Base-by-base conservation (phyloP, 2,329 filamentous ascomycete species). In the Botrytis fabae region DNA sequence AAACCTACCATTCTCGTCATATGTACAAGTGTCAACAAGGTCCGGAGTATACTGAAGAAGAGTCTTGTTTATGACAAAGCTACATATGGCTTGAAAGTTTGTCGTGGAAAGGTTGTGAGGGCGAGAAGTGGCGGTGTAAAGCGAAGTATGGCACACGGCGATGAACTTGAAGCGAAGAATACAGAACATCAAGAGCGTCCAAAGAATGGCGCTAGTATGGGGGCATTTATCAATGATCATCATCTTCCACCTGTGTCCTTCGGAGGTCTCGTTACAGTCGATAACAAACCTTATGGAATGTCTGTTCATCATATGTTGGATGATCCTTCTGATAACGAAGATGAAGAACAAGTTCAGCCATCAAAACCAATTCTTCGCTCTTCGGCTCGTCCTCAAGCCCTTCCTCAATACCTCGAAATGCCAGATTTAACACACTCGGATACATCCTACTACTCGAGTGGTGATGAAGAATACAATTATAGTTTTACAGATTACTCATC, bases 271-370 rank as follows among this genome's bases (percentile, higher is more conserved):
- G 90, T 98, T 59, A 84, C 96, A 46, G 90, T 98, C 2, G 94
- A 98, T 79, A 90, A 92, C 72, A 90, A 92, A 81, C 89, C 93
- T 0, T 96, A 94, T 79, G 95, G 95, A 20, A 96, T 98, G 93
- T 98, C 94, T 35, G 95, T 98, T 0, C 95, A 98, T 79, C 95
- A 98, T 81, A 95, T 98, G 90, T 88, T 98, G 3, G 95, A 98
- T 84, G 88, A 90, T 73, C 89, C 88, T 1, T 87, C 88, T 5
- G 82, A 82, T 35, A 78, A 78, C 10, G 75, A 86, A 80, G 82
- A 86, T 80, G 82, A 84, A 78, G 51, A 81, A 78, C 72, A 81
- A 77, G 40, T 69, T 25, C 73, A 42, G 54, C 62, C 78, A 65
- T 76, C 80, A 38, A 80, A 81, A 35, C 75, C 77, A 4, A 75